A percentile compares a stretch with the other conserved stretches of the same genome.
Evolutionary conservation across 441 rosid genomes (phyloP).

Genomic region (Hura crepitans): DNA sequence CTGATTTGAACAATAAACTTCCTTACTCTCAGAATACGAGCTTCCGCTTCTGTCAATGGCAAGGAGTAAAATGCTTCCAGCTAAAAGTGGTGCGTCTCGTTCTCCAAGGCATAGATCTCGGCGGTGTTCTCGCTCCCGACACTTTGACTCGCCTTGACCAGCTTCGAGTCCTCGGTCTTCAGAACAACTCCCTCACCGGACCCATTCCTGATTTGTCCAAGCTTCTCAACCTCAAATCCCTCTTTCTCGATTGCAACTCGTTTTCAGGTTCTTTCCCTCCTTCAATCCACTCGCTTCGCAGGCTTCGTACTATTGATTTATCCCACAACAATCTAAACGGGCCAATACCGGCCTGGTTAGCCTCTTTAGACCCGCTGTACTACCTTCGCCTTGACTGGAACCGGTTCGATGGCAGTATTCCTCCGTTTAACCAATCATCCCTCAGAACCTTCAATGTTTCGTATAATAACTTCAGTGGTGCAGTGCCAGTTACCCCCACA

Average conservation of each 20-base stretch:
- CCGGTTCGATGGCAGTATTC: slow-evolving; percentile 57
- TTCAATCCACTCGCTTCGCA: slow-evolving; percentile 52
- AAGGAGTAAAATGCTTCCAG: slow-evolving; percentile 59
- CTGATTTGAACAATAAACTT: slow-evolving; percentile 53
- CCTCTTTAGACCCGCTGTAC: slow-evolving; percentile 41
- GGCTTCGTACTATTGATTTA: slow-evolving; percentile 64
- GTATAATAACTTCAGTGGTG: slow-evolving; percentile 63
- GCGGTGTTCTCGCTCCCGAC: slow-evolving; percentile 56
- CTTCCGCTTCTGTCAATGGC: slow-evolving; percentile 64
- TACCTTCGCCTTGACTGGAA: slow-evolving; percentile 66
- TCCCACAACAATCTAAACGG: slow-evolving; percentile 60
- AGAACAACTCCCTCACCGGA: slow-evolving; percentile 72
- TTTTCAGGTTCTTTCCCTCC: slow-evolving; percentile 67
- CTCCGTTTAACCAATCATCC: slow-evolving; percentile 69
- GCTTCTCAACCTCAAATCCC: slow-evolving; percentile 60
- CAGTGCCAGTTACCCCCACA: slow-evolving; percentile 61
- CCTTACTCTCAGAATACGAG: slow-evolving; percentile 40
- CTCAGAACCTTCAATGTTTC: slow-evolving; percentile 66
- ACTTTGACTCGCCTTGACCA: slow-evolving; percentile 65
- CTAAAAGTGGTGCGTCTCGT: slow-evolving; percentile 58
- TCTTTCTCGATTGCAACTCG: slow-evolving; percentile 60
- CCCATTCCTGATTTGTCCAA: slow-evolving; percentile 66
- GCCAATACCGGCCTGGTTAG: slow-evolving; percentile 44
- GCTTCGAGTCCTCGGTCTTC: slow-evolving; percentile 82
- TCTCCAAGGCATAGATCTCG: slow-evolving; percentile 52